Evolutionary conservation across 2,329 filamentous ascomycete species (phyloP), one percentile per base, ranked within the genome.

Genomic region (Pseudonectria buxi): DNA sequence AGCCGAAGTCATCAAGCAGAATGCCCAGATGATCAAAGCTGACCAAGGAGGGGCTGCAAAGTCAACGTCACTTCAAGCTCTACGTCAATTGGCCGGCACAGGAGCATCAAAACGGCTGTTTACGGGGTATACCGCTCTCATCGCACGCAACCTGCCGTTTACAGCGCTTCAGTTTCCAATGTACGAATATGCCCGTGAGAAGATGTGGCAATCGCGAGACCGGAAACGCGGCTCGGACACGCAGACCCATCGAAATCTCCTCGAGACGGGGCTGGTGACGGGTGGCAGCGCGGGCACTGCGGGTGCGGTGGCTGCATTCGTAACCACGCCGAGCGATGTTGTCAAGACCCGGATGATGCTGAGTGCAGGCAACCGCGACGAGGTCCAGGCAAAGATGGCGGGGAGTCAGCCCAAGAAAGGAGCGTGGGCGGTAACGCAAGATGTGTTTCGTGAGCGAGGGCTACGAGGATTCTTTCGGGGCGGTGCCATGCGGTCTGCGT

Each of bases 261-360:
- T 76, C 5, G 82, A 90, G 61, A 81, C 80, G 15, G 85, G 78
- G 0, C 38, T 74, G 2, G 74, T 90, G 28, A 92, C 86, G 1
- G 86, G 83, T 0, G 38, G 74, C 4, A 85, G 83, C 53, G 88
- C 87, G 0, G 86, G 81, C 2, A 58, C 72, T 12, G 85, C 87
- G 0, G 88, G 88, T 0, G 76, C 78, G 6, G 58, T 90, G 7
- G 81, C 87, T 0, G 84, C 88, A 1, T 73, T 85, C 9, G 58
- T 92, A n/a, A 95, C 88, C 2, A 94, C 88, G 33, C 89, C 89
- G 0, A 78, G 88, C 36, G 89, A 95, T 59, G 86, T 94, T 9
- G 75, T 95, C 15, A 94, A 95, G 67, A 94, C 88, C 45, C 67
- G 86, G 32, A 83, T 94, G 62, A 95, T 94, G 88, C 67, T 95